Evolutionary conservation across 1,139 yeast species (phyloP).

Genomic region (Suhomyces bokatorum): DNA sequence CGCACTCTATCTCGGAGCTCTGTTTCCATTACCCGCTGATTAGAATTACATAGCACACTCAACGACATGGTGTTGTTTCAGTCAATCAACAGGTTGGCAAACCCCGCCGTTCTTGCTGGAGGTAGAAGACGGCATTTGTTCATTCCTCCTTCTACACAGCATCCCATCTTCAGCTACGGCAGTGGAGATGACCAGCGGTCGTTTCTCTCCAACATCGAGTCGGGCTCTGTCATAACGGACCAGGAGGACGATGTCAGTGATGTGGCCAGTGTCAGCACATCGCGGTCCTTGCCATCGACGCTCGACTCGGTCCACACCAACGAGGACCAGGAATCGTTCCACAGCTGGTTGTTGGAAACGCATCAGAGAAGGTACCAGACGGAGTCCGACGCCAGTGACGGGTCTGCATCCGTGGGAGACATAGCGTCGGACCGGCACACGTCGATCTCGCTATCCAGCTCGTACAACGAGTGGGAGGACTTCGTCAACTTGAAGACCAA

Average conservation of each 20-base stretch:
- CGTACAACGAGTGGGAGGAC: conserved; percentile 33
- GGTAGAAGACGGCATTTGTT: conserved; percentile 48
- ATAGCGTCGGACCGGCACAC: conserved; percentile 7
- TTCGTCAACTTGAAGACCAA: conserved; percentile 49
- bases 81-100: conserved; percentile 43
- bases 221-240: conserved; percentile 41
- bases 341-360: conserved; percentile 65
- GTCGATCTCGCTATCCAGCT: conserved; percentile 10
- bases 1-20: too few relatives aligned
- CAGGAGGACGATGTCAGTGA: conserved; percentile 48
- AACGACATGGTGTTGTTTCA: conserved; percentile 43
- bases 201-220: conserved; percentile 49
- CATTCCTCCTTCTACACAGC: conserved; percentile 72
- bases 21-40: too few relatives aligned
- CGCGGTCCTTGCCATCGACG: conserved; percentile 66
- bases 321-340: conserved; percentile 54
- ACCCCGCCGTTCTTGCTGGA: conserved; percentile 41
- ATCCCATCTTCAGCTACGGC: conserved; percentile 65
- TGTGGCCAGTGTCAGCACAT: conserved; percentile 53
- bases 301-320: conserved; percentile 51
- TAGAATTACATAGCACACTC: too few relatives aligned
- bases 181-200: conserved; percentile 66
- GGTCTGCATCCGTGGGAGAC: conserved; percentile 9
- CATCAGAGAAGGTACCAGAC: conserved; percentile 57
- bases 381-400: conserved; percentile 10